Evolutionary conservation across 179 eudicot species (phyloP), one percentile per base, ranked within the genome.

Genomic region (Drosera spatulata): DNA sequence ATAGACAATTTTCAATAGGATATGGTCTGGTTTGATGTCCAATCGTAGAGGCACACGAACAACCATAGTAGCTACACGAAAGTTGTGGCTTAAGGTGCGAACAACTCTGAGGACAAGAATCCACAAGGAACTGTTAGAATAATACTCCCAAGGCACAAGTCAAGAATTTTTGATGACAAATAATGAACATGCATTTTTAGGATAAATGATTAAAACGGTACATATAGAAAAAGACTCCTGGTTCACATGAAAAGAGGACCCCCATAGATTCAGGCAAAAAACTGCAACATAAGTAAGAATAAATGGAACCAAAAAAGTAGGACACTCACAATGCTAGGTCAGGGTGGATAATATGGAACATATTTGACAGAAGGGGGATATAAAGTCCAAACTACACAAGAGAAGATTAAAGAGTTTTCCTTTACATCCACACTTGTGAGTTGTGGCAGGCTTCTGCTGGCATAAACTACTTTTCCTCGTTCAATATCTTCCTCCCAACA

Each of bases 1-100:
- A 76, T 84, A 89, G 42, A 89, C 63, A 53, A 86, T 64, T 68
- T 93, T 93, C 73, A 93, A 75, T 49, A 93, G 81, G 50, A 79
- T 95, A 66, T 89, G 83, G 71, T 81, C 74, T 67, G 77, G 73
- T 55, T 85, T 85, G 61, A 93, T 78, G 40, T 97, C 95, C 48
- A 78, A 64, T 58, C 59, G 70, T 82, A 89, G 64, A 47, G 95
- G 72, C 39, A 78, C 62, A 6, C 68, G 80, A 52, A 72, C 79
- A 46, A 89, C 80, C 64, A 75, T 74, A 44, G 97, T 89, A 42
- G 99, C 99, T 66, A 69, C 77, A 15, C 97, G 97, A 54, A 93
- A 93, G 60, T 89, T 80, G 71, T 89, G 93, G 73, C 82, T 86
- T 69, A 89, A 70, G 48, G 86, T 78, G 76, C 80, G 93, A 68